phyloP scores from a whole-genome alignment of 768 basidiomycete species.

The Leccinum imitatum region DNA sequence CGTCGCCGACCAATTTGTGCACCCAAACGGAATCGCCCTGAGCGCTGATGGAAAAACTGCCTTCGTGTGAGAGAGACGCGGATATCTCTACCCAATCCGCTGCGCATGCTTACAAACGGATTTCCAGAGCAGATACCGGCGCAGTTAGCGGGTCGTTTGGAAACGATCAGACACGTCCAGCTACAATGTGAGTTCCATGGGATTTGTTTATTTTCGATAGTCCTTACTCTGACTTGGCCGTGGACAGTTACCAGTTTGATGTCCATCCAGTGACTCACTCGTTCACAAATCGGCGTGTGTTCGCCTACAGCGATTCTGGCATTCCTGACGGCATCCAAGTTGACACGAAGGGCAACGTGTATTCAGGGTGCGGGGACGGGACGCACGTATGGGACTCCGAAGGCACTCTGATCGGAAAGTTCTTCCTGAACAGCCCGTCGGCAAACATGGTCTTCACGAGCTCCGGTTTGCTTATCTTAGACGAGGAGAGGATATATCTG shows the following conservation, averaged over 20 bases:
- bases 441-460: constrained; percentile 44
- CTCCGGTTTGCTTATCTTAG: constrained; percentile 39
- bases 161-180: constrained; percentile 57
- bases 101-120: constrained; percentile 13
- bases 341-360: constrained; percentile 66
- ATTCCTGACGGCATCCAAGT: constrained; percentile 68
- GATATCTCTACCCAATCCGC: background rate
- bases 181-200: constrained; percentile 56
- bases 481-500: constrained; percentile 40
- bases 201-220: background rate
- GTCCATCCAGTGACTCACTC: constrained; percentile 53
- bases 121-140: constrained; percentile 33
- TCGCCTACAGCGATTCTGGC: constrained; percentile 67
- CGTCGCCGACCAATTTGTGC: constrained; percentile 73
- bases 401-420: constrained; percentile 47
- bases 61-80: constrained; percentile 49
- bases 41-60: constrained; percentile 35
- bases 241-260: constrained; percentile 62
- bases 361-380: constrained; percentile 68
- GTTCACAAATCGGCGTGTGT: constrained; percentile 62
- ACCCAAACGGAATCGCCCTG: background rate
- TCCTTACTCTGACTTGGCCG: constrained; percentile 1
- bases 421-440: constrained; percentile 28
- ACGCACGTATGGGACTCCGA: constrained; percentile 58
- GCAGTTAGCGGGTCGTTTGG: constrained; percentile 44